phyloP scores from a whole-genome alignment of 495 filamentous ascomycete species.

The Parathielavia appendiculata region DNA sequence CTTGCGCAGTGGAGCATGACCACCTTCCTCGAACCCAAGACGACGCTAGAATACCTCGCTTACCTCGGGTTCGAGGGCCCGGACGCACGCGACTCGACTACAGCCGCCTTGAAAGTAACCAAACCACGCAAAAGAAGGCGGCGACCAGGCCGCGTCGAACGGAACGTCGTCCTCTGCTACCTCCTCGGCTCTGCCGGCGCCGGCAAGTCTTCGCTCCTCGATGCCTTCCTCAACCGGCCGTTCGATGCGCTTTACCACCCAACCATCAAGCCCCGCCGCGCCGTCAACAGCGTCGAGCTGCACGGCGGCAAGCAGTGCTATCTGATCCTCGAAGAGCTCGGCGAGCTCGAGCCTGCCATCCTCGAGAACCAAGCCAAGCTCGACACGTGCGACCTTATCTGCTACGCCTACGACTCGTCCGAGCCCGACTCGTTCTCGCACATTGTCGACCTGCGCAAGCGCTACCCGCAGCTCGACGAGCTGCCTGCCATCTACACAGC shows the following conservation, averaged over 20 bases:
- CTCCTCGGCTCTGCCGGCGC: conserved; percentile 77
- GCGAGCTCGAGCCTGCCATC: conserved; percentile 90
- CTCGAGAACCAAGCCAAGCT: conserved; percentile 87
- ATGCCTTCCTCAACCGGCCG: conserved; percentile 82
- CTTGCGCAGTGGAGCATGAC: conserved; percentile 99
- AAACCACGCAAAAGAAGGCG: conserved; percentile 79
- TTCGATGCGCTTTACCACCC: conserved; percentile 85
- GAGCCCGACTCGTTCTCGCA: conserved; percentile 93
- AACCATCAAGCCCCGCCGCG: conserved; percentile 87
- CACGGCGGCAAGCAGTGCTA: conserved; percentile 96
- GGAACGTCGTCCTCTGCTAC: conserved; percentile 95
- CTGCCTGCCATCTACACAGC: conserved; percentile 87
- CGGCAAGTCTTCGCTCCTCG: conserved; percentile 84
- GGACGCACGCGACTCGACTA: conserved; percentile 61
- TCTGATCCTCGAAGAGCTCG: conserved; percentile 89
- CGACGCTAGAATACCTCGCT: conserved; percentile 88
- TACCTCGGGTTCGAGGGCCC: conserved; percentile 83
- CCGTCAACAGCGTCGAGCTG: conserved; percentile 94
- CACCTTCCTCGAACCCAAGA: conserved; percentile 91
- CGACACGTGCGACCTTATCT: conserved; percentile 88
- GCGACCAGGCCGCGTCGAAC: conserved; percentile 76
- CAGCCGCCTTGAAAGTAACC: conserved; percentile 83
- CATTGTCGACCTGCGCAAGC: conserved; percentile 71
- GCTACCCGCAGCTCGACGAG: conserved; percentile 76
- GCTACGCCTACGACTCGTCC: conserved; percentile 93